These are phyloP conservation scores for Carpinus viminea DNA, from an alignment of 306 rosid genomes.

Conservation along the genomic window DNA sequence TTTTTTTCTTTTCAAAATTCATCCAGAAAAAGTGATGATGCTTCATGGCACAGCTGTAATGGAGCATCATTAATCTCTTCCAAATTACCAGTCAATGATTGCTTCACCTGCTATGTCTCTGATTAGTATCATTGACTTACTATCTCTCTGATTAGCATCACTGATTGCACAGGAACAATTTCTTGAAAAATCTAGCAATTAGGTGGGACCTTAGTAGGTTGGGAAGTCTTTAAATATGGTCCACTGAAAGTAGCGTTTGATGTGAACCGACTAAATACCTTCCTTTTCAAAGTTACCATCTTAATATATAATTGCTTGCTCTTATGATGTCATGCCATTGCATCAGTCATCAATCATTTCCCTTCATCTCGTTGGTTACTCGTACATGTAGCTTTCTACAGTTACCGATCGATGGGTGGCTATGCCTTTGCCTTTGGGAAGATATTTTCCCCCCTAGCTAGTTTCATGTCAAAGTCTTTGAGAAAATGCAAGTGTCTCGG, in stretches of 20 bases:
- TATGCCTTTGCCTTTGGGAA: not conserved
- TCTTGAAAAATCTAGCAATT: not conserved
- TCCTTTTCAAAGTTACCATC: not conserved
- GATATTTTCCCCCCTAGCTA: not conserved
- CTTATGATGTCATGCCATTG: not conserved
- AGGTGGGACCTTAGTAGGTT: constrained; percentile 6
- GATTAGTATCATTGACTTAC: not conserved
- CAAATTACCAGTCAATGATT: no score
- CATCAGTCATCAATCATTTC: constrained; percentile 1
- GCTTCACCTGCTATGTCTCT: no score
- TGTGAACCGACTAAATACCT: not conserved
- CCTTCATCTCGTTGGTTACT: no score
- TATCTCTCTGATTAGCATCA: not conserved
- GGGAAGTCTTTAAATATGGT: constrained; percentile 12
- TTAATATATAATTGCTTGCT: no score
- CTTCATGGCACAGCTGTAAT: no score
- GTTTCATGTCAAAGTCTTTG: not conserved
- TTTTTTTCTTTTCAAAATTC: no score
- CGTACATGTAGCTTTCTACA: not conserved
- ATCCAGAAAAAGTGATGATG: no score
- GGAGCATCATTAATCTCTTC: no score
- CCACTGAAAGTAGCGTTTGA: constrained; percentile 15
- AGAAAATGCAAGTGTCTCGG: not conserved
- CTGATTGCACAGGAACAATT: not conserved
- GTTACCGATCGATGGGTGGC: not conserved